Percentiles rank a stretch among this genome's conserved stretches.
Evolutionary conservation across 352 stramenopile species (phyloP).

Genomic region (Phytophthora uliginosa): DNA sequence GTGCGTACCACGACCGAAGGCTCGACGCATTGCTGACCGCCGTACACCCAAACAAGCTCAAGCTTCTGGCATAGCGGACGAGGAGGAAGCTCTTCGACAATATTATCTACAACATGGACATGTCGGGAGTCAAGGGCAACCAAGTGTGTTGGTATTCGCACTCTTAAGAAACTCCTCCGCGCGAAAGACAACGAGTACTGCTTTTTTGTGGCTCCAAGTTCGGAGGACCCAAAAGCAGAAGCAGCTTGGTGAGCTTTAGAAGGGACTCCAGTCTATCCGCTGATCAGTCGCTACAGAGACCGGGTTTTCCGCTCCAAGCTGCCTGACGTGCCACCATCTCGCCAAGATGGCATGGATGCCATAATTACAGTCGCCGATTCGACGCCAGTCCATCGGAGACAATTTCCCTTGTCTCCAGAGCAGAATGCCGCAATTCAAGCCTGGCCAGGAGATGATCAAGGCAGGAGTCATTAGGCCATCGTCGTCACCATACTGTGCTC

Average conservation of each 20-base stretch:
- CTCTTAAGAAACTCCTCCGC: slow-evolving; percentile 2
- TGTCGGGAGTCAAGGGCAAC: not conserved
- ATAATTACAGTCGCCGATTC: slow-evolving; percentile 7
- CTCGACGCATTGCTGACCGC: not conserved
- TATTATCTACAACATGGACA: slow-evolving; percentile 17
- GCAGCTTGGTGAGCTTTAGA: not conserved
- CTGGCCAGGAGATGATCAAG: slow-evolving; percentile 16
- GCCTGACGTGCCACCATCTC: not conserved
- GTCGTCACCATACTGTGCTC: slow-evolving; percentile 4
- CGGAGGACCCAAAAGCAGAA: not conserved
- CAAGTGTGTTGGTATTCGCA: not conserved
- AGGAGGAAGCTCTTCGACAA: not conserved
- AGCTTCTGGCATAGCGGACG: not conserved
- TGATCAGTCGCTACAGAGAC: not conserved
- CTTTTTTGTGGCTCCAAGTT: slow-evolving; percentile 1
- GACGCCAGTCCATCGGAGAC: slow-evolving; percentile 9
- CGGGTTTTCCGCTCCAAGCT: slow-evolving; percentile 9
- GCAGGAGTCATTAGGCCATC: slow-evolving; percentile 10
- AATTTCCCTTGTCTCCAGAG: slow-evolving; percentile 11
- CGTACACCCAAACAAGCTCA: not conserved
- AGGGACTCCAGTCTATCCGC: not conserved
- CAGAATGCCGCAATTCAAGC: slow-evolving; percentile 8
- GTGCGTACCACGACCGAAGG: not conserved
- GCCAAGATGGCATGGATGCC: slow-evolving; percentile 7
- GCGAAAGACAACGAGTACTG: slow-evolving; percentile 13